Base-by-base conservation (phyloP, 2,329 filamentous ascomycete species). In the Chalaropsis ovoidea region DNA sequence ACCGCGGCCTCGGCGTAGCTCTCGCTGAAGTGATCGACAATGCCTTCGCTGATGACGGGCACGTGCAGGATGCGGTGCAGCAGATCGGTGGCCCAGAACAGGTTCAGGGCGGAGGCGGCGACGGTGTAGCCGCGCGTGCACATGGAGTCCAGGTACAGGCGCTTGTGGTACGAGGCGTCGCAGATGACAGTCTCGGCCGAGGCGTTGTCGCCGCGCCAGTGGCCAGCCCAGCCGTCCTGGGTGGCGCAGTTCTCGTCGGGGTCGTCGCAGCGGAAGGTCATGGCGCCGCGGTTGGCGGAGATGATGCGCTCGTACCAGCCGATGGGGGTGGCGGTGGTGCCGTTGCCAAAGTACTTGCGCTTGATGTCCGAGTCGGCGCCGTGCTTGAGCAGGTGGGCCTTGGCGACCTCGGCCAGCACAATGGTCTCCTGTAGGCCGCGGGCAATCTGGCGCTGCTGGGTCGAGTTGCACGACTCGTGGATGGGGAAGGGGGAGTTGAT, bases 111-210 rank as follows among this genome's bases (percentile, higher is more conserved):
- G 3, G 78, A 79, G 13, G 75, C 74, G 5, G 83, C 78, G 7
- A 89, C 81, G 7, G 79, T 83, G 74, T 86, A 88, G 62, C 86
- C 86, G 19, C 80, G 75, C 31, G 78, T 79, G 73, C 86, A 89
- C 71, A 88, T 77, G 39, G 79, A 78, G 62, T 80, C 76, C 7
- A 89, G 79, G 22, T 78, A 79, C 43, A 78, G 80, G 61, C 86
- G 82, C 60, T 78, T 78, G 45, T 75, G 71, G 73, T 83, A 89
- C 1, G 84, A 87, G 1, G 82, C 76, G 4, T 80, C 78, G 74
- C 86, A 89, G 73, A 89, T 88, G 69, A 88, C 86, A 1, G 86
- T 89, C 73, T 89, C 85, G 0, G 78, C 74, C 2, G 84, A 84
- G 1, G 80, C 85, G 68, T 88, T 88, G 31, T 73, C 71, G 54